Percentiles rank a stretch among this genome's conserved stretches.
phyloP scores from a whole-genome alignment of 176 grass and related monocot species.

The Tillandsia fasciculata region DNA sequence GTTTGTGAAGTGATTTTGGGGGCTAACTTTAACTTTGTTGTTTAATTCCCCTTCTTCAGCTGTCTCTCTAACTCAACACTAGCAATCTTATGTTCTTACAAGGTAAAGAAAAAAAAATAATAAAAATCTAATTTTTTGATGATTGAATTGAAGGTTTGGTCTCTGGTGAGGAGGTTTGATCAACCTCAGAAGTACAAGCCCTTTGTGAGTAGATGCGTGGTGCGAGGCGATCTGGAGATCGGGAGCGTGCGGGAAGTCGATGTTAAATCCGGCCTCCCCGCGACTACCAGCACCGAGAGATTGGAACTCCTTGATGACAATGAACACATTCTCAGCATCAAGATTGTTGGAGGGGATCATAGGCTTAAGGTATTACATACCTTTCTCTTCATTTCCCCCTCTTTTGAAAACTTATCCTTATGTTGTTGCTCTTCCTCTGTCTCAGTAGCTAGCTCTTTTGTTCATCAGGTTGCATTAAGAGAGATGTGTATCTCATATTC shows the following conservation, averaged over 20 bases:
- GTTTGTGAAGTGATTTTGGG: too few species aligned
- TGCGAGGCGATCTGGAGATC: constrained; percentile 70
- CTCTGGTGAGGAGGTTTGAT: constrained; percentile 95
- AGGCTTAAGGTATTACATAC: constrained; percentile 51
- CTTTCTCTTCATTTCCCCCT: too few species aligned
- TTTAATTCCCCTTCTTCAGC: too few species aligned
- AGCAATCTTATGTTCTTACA: too few species aligned
- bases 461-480: too few species aligned
- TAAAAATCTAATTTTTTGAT: neutral
- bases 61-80: too few species aligned
- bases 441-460: neutral
- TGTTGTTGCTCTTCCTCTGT: constrained; percentile 8
- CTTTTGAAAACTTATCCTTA: neutral
- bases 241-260: constrained; percentile 90
- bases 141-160: constrained; percentile 60
- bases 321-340: constrained; percentile 83
- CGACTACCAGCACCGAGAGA: constrained; percentile 79
- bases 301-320: constrained; percentile 77
- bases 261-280: constrained; percentile 82
- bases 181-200: constrained; percentile 94
- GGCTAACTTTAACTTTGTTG: too few species aligned
- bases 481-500: too few species aligned
- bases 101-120: too few species aligned
- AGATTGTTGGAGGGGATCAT: constrained; percentile 85
- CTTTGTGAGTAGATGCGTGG: constrained; percentile 83